phyloP scores from a whole-genome alignment of 2,329 filamentous ascomycete genomes.

The Periconia sp. region DNA sequence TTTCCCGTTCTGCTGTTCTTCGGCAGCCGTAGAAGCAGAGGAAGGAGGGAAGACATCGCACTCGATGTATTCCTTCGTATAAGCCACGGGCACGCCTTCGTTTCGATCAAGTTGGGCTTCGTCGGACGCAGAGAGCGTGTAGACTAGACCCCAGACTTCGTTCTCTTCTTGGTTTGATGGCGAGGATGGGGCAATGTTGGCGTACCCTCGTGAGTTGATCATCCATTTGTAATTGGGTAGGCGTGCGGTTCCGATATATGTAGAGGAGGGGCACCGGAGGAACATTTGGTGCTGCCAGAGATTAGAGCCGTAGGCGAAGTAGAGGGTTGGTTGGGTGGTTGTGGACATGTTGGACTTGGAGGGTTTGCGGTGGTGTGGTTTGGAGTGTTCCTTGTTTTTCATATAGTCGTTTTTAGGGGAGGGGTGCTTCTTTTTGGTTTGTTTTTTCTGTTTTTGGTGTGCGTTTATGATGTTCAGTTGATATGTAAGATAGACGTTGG shows the following conservation, averaged over 20 bases:
- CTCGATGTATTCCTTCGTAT: conserved; percentile 55
- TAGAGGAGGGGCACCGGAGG: conserved; percentile 59
- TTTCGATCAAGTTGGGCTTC: conserved; percentile 42
- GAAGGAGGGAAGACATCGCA: too few relatives aligned
- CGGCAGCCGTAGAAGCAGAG: too few relatives aligned
- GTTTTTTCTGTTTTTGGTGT: too few relatives aligned
- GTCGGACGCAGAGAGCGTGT: conserved; percentile 25
- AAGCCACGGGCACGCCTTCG: conserved; percentile 65
- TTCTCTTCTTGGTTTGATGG: conserved; percentile 39
- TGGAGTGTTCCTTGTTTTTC: too few relatives aligned
- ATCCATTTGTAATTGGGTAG: conserved; percentile 64
- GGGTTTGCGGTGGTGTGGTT: too few relatives aligned
- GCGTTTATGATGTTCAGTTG: too few relatives aligned
- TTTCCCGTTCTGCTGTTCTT: too few relatives aligned
- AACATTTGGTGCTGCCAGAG: conserved; percentile 68
- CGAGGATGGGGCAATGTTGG: conserved; percentile 55
- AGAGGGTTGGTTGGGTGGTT: conserved; percentile 44
- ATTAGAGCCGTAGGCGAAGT: conserved; percentile 74
- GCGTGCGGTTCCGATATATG: conserved; percentile 59
- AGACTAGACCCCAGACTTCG: conserved; percentile 41
- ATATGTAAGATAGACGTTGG: too few relatives aligned
- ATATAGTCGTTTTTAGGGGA: too few relatives aligned
- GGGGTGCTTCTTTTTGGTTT: too few relatives aligned
- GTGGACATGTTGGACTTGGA: too few relatives aligned
- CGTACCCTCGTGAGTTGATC: conserved; percentile 68